A percentile compares a stretch with the other conserved stretches of the same genome.
Conservation (phyloP, 2,329 filamentous ascomycete species). For the Nemania diffusa region DNA sequence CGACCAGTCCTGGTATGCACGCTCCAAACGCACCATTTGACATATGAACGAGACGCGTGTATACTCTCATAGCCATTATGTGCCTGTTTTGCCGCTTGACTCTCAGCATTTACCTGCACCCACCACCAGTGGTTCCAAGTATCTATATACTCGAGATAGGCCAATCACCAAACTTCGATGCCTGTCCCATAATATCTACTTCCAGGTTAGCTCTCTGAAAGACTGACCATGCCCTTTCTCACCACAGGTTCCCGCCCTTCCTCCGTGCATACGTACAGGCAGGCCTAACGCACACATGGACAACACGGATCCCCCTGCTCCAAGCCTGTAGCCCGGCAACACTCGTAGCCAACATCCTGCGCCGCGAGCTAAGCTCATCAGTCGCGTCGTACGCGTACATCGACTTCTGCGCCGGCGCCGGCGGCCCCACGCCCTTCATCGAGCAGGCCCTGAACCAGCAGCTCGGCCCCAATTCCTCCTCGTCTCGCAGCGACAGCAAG, state of each 20-base stretch:
- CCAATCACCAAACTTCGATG: too few species aligned
- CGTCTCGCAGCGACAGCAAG: conserved; percentile 19
- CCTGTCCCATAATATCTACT: too few species aligned
- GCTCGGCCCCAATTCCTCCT: conserved; percentile 41
- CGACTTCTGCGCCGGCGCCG: conserved; percentile 80
- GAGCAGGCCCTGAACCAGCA: conserved; percentile 67
- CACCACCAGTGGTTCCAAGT: background rate
- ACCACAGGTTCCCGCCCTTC: conserved; percentile 70
- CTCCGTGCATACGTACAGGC: conserved; percentile 73
- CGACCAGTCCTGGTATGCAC: conserved; percentile 70
- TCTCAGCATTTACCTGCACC: background rate
- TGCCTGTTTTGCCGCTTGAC: background rate
- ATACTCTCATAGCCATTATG: background rate
- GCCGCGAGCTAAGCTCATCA: conserved; percentile 58
- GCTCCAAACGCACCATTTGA: background rate
- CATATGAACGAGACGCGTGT: background rate
- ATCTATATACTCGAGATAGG: background rate
- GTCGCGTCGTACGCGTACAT: conserved; percentile 70
- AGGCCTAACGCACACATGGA: conserved; percentile 73
- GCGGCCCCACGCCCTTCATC: conserved; percentile 74
- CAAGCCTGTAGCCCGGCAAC: conserved; percentile 67
- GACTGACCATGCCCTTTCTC: conserved; percentile 6
- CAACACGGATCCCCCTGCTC: conserved; percentile 65
- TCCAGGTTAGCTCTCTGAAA: background rate
- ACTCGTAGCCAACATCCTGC: conserved; percentile 68